These are phyloP conservation scores for Chlorella vulgaris DNA, from an alignment of 139 green algal species.

Conservation along the genomic window DNA sequence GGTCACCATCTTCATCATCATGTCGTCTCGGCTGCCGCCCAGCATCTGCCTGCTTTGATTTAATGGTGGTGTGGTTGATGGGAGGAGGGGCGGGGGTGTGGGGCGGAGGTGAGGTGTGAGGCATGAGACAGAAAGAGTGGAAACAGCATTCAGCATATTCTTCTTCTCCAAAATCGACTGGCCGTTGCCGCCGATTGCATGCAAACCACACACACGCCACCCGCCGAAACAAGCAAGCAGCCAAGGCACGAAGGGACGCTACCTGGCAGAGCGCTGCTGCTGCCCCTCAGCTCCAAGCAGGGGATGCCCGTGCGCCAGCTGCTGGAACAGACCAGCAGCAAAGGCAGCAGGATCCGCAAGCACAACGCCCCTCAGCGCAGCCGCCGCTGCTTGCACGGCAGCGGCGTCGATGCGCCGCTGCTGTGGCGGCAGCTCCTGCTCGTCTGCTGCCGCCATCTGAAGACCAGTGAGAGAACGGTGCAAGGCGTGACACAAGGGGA, in stretches of 20 bases:
- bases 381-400: constrained; percentile 9
- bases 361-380: background rate
- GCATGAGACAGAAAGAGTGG: background rate
- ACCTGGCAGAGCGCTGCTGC: constrained; percentile 35
- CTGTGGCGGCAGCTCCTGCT: background rate
- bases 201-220: no score
- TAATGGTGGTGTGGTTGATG: no score
- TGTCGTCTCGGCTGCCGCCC: constrained; percentile 39
- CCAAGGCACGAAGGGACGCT: background rate
- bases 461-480: no score
- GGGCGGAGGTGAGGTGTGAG: no score
- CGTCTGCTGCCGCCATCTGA: background rate
- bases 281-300: constrained; percentile 5
- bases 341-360: background rate
- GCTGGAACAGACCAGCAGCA: constrained; percentile 21
- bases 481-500: no score
- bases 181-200: no score
- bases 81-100: no score
- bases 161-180: no score
- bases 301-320: constrained; percentile 58
- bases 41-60: constrained; percentile 29
- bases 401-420: background rate
- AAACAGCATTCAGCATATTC: no score
- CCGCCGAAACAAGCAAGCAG: no score
- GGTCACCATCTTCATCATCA: constrained; percentile 33